A percentile compares a stretch with the other conserved stretches of the same genome.
Evolutionary conservation across 2,329 filamentous ascomycete species (phyloP).

Genomic region (Colletotrichum australisinense): DNA sequence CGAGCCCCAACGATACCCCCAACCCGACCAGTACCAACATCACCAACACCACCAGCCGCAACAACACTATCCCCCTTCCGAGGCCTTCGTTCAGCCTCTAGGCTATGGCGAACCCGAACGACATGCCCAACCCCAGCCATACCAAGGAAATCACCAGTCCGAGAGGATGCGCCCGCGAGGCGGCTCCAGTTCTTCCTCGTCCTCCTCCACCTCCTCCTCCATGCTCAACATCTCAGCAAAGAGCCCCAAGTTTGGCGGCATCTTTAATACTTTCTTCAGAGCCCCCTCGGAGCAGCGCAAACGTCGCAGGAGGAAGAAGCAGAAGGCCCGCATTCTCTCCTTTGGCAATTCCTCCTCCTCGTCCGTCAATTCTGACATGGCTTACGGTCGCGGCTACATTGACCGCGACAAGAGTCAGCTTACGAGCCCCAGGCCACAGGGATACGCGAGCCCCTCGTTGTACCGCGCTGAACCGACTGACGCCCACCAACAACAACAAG

Average conservation of each 20-base stretch:
- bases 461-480: slow-evolving; percentile 33
- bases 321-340: slow-evolving; percentile 65
- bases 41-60: slow-evolving; percentile 34
- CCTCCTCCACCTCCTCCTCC: slow-evolving; percentile 67
- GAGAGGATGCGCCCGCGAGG: slow-evolving; percentile 42
- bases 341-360: slow-evolving; percentile 74
- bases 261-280: slow-evolving; percentile 72
- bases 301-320: slow-evolving; percentile 52
- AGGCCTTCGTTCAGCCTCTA: slow-evolving; percentile 14
- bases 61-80: slow-evolving; percentile 12
- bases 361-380: slow-evolving; percentile 75
- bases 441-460: slow-evolving; percentile 13
- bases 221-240: slow-evolving; percentile 74
- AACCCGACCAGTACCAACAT: slow-evolving; percentile 36
- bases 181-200: slow-evolving; percentile 51
- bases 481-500: slow-evolving; percentile 25
- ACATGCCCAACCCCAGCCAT: slow-evolving; percentile 21
- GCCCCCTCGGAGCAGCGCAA: slow-evolving; percentile 66
- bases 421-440: slow-evolving; percentile 23
- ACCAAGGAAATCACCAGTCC: slow-evolving; percentile 26
- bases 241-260: slow-evolving; percentile 61
- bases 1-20: slow-evolving; percentile 24
- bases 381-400: slow-evolving; percentile 72
- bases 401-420: slow-evolving; percentile 50
- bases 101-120: slow-evolving; percentile 20